phyloP scores from a whole-genome alignment of 1,139 yeast species.

The Zygoascus hellenicus region DNA sequence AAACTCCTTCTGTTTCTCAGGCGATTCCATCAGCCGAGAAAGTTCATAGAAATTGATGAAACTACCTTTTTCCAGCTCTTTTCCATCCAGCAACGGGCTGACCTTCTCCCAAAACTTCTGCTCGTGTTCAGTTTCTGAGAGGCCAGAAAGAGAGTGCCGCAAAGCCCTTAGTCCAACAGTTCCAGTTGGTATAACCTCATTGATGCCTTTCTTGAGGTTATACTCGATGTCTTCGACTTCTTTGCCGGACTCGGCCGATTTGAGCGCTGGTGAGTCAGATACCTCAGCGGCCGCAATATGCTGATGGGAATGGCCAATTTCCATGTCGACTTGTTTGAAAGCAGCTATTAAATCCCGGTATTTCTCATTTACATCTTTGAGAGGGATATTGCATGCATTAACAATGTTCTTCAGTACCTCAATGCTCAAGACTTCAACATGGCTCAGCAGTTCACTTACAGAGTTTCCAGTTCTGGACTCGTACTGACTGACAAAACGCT shows the following conservation, averaged over 20 bases:
- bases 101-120: slow-evolving; percentile 21
- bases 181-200: slow-evolving; percentile 59
- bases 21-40: slow-evolving; percentile 40
- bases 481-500: slow-evolving; percentile 30
- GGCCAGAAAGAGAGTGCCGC: slow-evolving; percentile 70
- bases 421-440: slow-evolving; percentile 65
- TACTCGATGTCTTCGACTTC: slow-evolving; percentile 8
- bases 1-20: slow-evolving; percentile 51
- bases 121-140: slow-evolving; percentile 28
- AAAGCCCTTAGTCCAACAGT: slow-evolving; percentile 77
- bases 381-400: slow-evolving; percentile 29
- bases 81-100: slow-evolving; percentile 31
- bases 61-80: slow-evolving; percentile 36
- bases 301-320: neutral
- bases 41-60: slow-evolving; percentile 61
- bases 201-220: slow-evolving; percentile 47
- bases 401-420: slow-evolving; percentile 50
- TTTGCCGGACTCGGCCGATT: neutral
- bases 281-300: neutral
- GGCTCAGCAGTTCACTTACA: slow-evolving; percentile 43
- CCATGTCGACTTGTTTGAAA: slow-evolving; percentile 10
- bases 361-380: slow-evolving; percentile 35
- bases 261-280: neutral
- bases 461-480: slow-evolving; percentile 23
- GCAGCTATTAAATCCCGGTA: slow-evolving; percentile 33